Percentiles rank a stretch among this genome's conserved stretches.
Evolutionary conservation across 352 stramenopile species (phyloP).

Genomic region (Vaucheria bursata): DNA sequence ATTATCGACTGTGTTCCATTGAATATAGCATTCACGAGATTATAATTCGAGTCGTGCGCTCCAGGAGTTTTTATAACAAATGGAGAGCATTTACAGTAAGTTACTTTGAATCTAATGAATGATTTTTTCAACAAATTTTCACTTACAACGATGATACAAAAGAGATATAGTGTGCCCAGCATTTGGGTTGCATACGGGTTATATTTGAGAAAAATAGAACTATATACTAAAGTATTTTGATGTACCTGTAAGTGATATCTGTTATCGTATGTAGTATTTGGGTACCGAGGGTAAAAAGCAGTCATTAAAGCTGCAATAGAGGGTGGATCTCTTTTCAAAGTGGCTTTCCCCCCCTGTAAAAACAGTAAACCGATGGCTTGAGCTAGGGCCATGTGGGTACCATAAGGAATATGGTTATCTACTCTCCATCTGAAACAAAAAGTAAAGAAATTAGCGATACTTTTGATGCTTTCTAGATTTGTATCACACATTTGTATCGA

Average conservation of each 20-base stretch:
- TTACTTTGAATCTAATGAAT: no score
- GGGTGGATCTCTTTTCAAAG: conserved; percentile 62
- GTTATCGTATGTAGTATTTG: conserved; percentile 39
- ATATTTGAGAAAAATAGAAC: no score
- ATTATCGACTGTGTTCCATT: no score
- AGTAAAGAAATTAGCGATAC: background rate
- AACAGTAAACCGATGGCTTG: conserved; percentile 92
- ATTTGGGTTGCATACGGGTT: no score
- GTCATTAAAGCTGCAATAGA: conserved; percentile 86
- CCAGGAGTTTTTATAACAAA: no score
- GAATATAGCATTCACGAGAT: no score
- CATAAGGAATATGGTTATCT: conserved; percentile 70
- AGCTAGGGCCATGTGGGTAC: conserved; percentile 85
- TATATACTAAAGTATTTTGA: no score
- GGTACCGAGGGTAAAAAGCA: conserved; percentile 79
- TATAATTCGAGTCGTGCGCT: no score
- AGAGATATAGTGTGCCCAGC: no score
- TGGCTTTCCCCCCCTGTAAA: conserved; percentile 81
- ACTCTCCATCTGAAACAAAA: background rate
- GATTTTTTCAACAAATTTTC: no score
- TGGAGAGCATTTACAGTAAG: no score
- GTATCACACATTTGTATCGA: background rate
- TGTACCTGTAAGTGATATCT: conserved; percentile 46
- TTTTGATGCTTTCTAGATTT: background rate
- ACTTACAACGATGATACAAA: no score